phyloP scores from a whole-genome alignment of 768 basidiomycete genomes.

The Chlorophyllum brunneum region DNA sequence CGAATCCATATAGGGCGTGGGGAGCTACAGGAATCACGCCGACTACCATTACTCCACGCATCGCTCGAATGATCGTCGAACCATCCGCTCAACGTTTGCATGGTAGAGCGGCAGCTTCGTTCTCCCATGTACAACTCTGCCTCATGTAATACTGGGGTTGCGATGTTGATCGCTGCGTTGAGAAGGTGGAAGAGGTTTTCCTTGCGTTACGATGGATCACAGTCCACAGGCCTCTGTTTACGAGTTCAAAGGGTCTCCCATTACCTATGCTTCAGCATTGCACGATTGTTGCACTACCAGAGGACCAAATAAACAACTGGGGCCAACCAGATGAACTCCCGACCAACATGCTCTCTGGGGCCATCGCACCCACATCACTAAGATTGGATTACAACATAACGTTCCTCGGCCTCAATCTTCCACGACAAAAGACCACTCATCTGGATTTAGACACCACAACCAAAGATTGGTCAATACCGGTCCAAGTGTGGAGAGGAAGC shows the following conservation, averaged over 20 bases:
- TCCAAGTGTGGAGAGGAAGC: no score
- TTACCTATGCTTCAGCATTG: conserved; percentile 5
- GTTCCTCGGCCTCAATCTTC: conserved; percentile 1
- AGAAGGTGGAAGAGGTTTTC: conserved; percentile 9
- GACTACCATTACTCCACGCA: conserved; percentile 7
- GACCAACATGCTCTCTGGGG: conserved; percentile 1
- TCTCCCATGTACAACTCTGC: conserved; percentile 6
- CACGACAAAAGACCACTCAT: conserved; percentile 2
- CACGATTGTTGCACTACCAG: conserved; percentile 2
- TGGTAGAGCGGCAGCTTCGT: conserved; percentile 8
- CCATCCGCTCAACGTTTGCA: conserved; percentile 9
- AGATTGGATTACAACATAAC: conserved; percentile 5
- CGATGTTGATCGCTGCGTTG: not conserved
- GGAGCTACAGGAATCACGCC: conserved; percentile 10
- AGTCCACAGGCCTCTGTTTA: conserved; percentile 6
- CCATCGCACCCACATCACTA: not conserved
- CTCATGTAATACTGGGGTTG: conserved; percentile 8
- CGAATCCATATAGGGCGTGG: conserved; percentile 11
- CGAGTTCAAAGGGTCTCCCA: not conserved
- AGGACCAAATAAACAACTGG: not conserved
- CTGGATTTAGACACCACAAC: conserved; percentile 3
- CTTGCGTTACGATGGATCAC: conserved; percentile 5
- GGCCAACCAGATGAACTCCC: not conserved
- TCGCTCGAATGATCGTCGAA: conserved; percentile 10
- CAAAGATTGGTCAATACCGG: conserved; percentile 8